Conservation (phyloP, 257 asterid species). For the Jacaranda copaia region DNA sequence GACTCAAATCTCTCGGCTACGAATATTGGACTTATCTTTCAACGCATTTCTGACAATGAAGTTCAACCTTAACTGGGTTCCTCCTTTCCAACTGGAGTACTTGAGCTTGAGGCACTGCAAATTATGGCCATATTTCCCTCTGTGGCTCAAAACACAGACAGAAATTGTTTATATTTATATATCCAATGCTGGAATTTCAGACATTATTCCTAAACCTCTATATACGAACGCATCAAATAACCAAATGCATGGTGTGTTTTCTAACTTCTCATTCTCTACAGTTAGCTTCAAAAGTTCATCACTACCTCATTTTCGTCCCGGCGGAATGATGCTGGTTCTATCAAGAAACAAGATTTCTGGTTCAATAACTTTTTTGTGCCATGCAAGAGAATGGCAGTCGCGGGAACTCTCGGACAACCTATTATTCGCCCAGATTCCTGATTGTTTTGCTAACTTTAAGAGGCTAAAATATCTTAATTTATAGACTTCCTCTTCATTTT, state of each 20-base stretch:
- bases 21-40: too few species aligned
- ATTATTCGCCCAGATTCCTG: background rate
- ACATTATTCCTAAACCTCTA: background rate
- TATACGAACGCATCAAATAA: too few species aligned
- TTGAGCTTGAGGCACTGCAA: too few species aligned
- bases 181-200: constrained; percentile 27
- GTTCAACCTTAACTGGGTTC: constrained; percentile 5
- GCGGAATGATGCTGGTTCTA: background rate
- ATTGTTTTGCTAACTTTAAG: background rate
- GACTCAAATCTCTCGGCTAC: constrained; percentile 4
- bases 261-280: too few species aligned
- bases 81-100: background rate
- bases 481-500: too few species aligned
- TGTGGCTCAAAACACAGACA: constrained; percentile 34
- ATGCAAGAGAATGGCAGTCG: background rate
- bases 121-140: constrained; percentile 12
- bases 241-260: too few species aligned
- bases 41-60: background rate
- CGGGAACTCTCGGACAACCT: constrained; percentile 16
- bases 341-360: constrained; percentile 5
- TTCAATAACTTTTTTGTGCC: constrained; percentile 1
- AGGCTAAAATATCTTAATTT: background rate
- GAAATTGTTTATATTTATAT: background rate
- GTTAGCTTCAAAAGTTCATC: too few species aligned
- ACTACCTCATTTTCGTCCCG: too few species aligned